Evolutionary conservation across 441 rosid species (phyloP), one percentile per base, ranked within the genome.

Genomic region (Gossypium aridum): DNA sequence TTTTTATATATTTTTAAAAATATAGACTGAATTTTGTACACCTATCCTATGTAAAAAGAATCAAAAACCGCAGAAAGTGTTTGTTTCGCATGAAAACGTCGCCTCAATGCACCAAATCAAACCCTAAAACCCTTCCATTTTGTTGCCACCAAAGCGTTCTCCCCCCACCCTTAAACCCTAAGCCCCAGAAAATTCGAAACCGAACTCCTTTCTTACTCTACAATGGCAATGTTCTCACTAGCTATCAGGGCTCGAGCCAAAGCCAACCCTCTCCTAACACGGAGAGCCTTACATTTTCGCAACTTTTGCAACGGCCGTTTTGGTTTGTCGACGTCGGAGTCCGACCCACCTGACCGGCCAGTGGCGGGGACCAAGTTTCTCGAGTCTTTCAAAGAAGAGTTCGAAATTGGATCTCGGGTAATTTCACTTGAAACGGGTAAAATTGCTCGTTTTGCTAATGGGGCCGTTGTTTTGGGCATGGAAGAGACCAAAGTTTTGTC

Each of bases 371-470:
- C 80, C 70, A 93, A 95, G 87, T 78, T 90, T 69, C 85, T 92
- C n/a, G 98, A 96, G 66, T 61, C 88, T 0, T 93, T 89, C 60
- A 88, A 74, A 37, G 99, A 96, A 71, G 97, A 96, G 73, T 92
- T 93, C 83, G 99, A 96, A 80, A 80, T 93, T 2, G 98, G 98
- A 10, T 90, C 91, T n/a, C 86, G 84, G 34, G 70, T 88, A 19
- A 71, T 93, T 75, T 81, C 97, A 0, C 85, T 96, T 10, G 97
- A 96, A 82, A 96, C 97, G 0, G 99, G 99, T 0, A 87, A 91
- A 78, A 83, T 93, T 34, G 99, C 98, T 59, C 91, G 98, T 2
- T 96, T 96, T 70, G 94, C 98, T 7, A 96, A 96, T 62, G 99
- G 97, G 5, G 82, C 97, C 16, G 97, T 92, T 13, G 94, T 93